Conservation (phyloP, 768 basidiomycete species). For the Clitopilus hobsonii region DNA sequence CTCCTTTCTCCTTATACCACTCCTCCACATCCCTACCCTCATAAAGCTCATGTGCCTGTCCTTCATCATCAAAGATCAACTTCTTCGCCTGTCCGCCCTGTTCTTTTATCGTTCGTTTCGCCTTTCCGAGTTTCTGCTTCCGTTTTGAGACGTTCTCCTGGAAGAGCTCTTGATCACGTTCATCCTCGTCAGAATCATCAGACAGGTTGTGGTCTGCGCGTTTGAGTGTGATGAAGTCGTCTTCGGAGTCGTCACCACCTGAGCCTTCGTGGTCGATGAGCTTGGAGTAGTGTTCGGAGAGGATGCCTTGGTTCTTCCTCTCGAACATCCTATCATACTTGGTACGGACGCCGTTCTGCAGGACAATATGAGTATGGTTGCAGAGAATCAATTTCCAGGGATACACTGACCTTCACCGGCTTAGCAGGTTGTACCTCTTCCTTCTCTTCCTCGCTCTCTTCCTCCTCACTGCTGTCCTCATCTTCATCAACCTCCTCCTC, state of each 20-base stretch:
- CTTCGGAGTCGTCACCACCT: conserved; percentile 45
- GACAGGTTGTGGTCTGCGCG: conserved; percentile 80
- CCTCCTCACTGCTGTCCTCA: conserved; percentile 21
- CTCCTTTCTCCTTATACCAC: conserved; percentile 60
- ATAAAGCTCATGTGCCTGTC: conserved; percentile 75
- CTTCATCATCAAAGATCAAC: conserved; percentile 88
- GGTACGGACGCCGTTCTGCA: conserved; percentile 59
- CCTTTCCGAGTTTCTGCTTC: conserved; percentile 68
- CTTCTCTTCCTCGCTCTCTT: conserved; percentile 18
- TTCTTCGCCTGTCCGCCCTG: conserved; percentile 65
- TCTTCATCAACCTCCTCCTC: conserved; percentile 13
- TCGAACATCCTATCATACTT: conserved; percentile 99
- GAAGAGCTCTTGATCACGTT: neutral
- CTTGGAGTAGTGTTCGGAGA: conserved; percentile 87
- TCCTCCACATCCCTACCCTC: conserved; percentile 77
- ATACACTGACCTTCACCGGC: conserved; percentile 37
- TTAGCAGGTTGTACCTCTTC: conserved; percentile 17
- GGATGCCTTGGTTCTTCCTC: conserved; percentile 89
- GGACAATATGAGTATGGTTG: neutral
- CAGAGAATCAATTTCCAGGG: neutral
- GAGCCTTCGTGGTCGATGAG: conserved; percentile 67
- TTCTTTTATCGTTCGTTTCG: conserved; percentile 62
- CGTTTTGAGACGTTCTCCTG: conserved; percentile 74
- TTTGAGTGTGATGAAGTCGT: conserved; percentile 93
- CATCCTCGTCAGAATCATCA: conserved; percentile 22